Conservation (phyloP, 2,329 filamentous ascomycete species). For the Cryphonectria parasitica region DNA sequence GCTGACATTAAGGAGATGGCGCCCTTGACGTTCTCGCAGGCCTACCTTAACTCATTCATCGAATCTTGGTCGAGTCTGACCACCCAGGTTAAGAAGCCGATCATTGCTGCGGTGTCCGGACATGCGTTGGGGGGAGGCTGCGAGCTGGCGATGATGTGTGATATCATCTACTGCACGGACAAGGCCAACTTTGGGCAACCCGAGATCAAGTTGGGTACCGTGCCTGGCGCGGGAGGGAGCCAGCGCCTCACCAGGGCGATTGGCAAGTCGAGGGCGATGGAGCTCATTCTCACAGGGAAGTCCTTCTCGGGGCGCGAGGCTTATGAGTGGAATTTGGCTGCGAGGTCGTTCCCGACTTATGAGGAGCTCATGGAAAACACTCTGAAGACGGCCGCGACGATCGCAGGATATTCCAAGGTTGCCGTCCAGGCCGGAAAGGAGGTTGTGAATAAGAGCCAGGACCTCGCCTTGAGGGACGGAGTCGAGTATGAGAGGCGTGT, state of each 20-base stretch:
- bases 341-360: constrained; percentile 76
- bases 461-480: constrained; percentile 82
- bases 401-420: constrained; percentile 85
- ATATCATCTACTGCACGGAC: constrained; percentile 88
- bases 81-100: constrained; percentile 84
- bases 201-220: constrained; percentile 92
- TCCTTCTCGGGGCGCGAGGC: constrained; percentile 85
- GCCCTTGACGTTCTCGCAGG: constrained; percentile 82
- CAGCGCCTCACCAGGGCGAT: constrained; percentile 84
- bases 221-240: constrained; percentile 89
- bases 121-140: constrained; percentile 95
- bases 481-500: constrained; percentile 93
- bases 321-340: constrained; percentile 87
- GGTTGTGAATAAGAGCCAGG: constrained; percentile 99
- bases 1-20: constrained; percentile 99
- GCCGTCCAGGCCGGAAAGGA: constrained; percentile 91
- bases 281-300: constrained; percentile 84
- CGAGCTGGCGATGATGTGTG: constrained; percentile 96
- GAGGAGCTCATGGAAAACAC: constrained; percentile 83
- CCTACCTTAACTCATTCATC: constrained; percentile 91
- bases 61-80: constrained; percentile 90
- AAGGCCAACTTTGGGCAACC: constrained; percentile 93
- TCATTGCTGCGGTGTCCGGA: constrained; percentile 92
- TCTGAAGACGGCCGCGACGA: constrained; percentile 82
- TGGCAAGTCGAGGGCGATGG: constrained; percentile 87